phyloP scores from a whole-genome alignment of 1,284 basidiomycete genomes.

The Porodaedalea pini region DNA sequence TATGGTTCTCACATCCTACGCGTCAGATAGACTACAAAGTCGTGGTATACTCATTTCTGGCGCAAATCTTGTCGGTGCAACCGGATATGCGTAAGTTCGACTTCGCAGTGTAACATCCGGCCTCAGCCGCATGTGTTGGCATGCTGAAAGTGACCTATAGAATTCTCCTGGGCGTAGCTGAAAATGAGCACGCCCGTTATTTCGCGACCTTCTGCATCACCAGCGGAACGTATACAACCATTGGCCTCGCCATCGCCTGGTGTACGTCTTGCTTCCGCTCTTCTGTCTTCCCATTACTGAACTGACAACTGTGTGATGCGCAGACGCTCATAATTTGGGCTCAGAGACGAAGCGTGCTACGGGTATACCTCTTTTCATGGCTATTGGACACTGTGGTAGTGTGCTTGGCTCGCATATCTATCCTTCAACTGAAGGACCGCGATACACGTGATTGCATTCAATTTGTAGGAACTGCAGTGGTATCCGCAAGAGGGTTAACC shows the following conservation, averaged over 20 bases:
- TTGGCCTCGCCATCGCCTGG: slow-evolving; percentile 68
- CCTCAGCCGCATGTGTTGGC: background rate
- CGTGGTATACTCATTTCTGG: slow-evolving; percentile 60
- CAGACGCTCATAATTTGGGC: slow-evolving; percentile 70
- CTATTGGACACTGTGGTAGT: slow-evolving; percentile 71
- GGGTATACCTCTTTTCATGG: slow-evolving; percentile 70
- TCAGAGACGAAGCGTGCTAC: slow-evolving; percentile 75
- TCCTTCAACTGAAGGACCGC: slow-evolving; percentile 58
- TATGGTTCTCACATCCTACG: slow-evolving; percentile 56
- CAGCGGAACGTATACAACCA: slow-evolving; percentile 64
- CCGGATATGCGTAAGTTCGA: slow-evolving; percentile 61
- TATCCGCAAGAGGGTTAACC: too few species aligned
- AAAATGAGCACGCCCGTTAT: slow-evolving; percentile 53
- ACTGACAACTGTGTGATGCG: background rate
- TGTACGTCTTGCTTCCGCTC: slow-evolving; percentile 43
- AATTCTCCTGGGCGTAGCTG: slow-evolving; percentile 41
- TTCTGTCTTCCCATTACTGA: background rate
- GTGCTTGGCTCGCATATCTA: slow-evolving; percentile 70
- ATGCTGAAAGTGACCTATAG: too few species aligned
- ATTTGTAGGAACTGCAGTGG: too few species aligned
- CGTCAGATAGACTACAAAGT: slow-evolving; percentile 70
- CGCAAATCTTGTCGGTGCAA: slow-evolving; percentile 48
- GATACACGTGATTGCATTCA: slow-evolving; percentile 49
- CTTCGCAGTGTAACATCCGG: background rate
- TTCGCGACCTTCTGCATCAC: slow-evolving; percentile 70